A percentile compares a stretch with the other conserved stretches of the same genome.
phyloP scores from a whole-genome alignment of 2,329 filamentous ascomycete genomes.

The Coniochaeta sp. region DNA sequence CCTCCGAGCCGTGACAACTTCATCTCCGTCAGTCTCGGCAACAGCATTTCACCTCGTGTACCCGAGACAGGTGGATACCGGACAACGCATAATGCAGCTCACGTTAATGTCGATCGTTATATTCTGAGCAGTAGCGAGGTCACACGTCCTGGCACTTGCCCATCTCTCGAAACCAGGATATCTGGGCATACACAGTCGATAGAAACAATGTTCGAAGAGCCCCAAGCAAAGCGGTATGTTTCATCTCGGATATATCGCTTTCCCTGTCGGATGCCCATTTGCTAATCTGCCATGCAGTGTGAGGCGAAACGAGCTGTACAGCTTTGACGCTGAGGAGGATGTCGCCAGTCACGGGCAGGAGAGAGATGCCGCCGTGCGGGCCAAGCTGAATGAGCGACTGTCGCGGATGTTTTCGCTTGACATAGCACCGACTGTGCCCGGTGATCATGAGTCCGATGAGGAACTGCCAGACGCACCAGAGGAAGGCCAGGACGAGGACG shows the following conservation, averaged over 20 bases:
- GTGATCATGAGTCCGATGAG: constrained; percentile 6
- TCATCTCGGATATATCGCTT: neutral
- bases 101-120: neutral
- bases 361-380: constrained; percentile 32
- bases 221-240: constrained; percentile 45
- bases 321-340: constrained; percentile 20
- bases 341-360: constrained; percentile 20
- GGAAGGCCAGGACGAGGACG: constrained; percentile 15
- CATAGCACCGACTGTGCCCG: constrained; percentile 9
- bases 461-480: constrained; percentile 20
- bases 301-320: constrained; percentile 46
- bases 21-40: neutral
- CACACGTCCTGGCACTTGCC: too few relatives aligned
- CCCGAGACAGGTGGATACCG: neutral
- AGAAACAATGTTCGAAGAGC: constrained; percentile 40
- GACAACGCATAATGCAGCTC: neutral
- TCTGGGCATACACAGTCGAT: neutral
- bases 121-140: neutral
- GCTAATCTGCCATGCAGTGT: constrained; percentile 30
- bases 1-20: neutral
- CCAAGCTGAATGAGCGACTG: constrained; percentile 40
- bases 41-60: neutral
- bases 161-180: too few relatives aligned
- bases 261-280: constrained; percentile 3
- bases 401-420: constrained; percentile 37